Evolutionary conservation across 148 eudicot genomes (phyloP).

Genomic region (Fagopyrum esculentum): DNA sequence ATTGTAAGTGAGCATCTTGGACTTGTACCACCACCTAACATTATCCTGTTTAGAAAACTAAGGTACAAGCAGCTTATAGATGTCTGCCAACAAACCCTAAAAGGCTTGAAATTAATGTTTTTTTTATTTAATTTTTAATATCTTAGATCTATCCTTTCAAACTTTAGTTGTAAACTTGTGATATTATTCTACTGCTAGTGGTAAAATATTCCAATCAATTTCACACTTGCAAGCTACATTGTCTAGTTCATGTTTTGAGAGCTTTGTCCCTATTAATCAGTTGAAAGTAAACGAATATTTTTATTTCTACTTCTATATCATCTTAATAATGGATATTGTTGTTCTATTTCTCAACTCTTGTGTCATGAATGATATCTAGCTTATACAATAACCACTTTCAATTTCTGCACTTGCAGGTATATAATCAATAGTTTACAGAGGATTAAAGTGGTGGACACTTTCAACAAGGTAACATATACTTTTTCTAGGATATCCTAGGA

Average conservation of each 20-base stretch:
- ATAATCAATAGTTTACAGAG: conserved; percentile 28
- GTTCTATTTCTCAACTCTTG: background rate
- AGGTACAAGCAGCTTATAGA: too few species aligned
- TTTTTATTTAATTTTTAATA: background rate
- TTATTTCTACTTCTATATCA: background rate
- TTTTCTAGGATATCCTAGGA: background rate
- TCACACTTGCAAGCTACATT: background rate
- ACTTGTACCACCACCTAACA: background rate
- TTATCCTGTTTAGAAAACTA: background rate
- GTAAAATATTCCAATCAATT: background rate
- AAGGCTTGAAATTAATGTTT: background rate
- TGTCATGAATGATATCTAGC: background rate
- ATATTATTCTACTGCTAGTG: background rate
- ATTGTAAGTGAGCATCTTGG: background rate
- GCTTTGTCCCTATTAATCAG: background rate
- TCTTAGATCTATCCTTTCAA: background rate
- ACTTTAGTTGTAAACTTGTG: background rate
- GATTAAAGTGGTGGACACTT: conserved; percentile 32
- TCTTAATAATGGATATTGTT: background rate
- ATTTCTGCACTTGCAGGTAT: conserved; percentile 20
- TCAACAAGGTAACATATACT: conserved; percentile 28
- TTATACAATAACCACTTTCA: background rate
- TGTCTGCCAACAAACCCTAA: background rate
- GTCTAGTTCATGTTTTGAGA: too few species aligned
- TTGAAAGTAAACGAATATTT: background rate